A percentile compares a stretch with the other conserved stretches of the same genome.
Evolutionary conservation across 1,139 yeast species (phyloP).

Genomic region (Geotrichum macrosporum): DNA sequence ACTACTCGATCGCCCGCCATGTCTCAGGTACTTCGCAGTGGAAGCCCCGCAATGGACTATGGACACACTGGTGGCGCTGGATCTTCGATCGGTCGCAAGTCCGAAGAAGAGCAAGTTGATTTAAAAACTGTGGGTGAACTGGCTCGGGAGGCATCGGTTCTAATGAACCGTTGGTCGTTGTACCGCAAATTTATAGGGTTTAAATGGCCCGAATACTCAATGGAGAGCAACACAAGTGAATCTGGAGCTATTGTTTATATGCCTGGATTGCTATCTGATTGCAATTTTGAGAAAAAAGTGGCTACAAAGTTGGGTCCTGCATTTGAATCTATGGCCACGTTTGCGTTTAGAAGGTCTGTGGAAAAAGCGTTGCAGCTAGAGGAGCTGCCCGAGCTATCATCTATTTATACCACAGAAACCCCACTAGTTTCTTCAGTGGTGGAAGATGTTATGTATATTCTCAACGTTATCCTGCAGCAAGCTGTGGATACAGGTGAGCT

Average conservation of each 20-base stretch:
- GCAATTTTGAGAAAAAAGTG: conserved; percentile 60
- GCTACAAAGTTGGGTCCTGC: conserved; percentile 52
- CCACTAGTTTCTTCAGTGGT: conserved; percentile 78
- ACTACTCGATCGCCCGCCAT: conserved; percentile 1
- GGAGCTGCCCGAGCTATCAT: conserved; percentile 54
- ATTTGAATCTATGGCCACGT: conserved; percentile 59
- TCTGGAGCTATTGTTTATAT: conserved; percentile 23
- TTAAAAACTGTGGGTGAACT: conserved; percentile 54
- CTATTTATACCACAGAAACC: conserved; percentile 42
- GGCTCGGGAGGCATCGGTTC: conserved; percentile 65
- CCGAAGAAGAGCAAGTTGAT: conserved; percentile 40
- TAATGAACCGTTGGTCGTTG: conserved; percentile 82
- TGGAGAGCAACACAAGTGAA: conserved; percentile 10
- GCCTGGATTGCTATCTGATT: conserved; percentile 47
- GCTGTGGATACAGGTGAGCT: conserved; percentile 60
- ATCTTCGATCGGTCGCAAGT: conserved; percentile 16
- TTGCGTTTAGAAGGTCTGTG: conserved; percentile 70
- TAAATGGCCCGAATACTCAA: conserved; percentile 51
- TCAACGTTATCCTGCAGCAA: conserved; percentile 61
- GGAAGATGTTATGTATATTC: conserved; percentile 74
- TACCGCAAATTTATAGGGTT: conserved; percentile 71
- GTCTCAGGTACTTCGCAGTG: conserved; percentile 26
- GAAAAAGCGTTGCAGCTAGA: conserved; percentile 80
- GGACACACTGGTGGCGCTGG: conserved; percentile 15
- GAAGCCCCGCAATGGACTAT: conserved; percentile 27